Percentiles rank a stretch among this genome's conserved stretches.
phyloP scores from a whole-genome alignment of 768 basidiomycete species.

The Clitopilus passeckerianus region DNA sequence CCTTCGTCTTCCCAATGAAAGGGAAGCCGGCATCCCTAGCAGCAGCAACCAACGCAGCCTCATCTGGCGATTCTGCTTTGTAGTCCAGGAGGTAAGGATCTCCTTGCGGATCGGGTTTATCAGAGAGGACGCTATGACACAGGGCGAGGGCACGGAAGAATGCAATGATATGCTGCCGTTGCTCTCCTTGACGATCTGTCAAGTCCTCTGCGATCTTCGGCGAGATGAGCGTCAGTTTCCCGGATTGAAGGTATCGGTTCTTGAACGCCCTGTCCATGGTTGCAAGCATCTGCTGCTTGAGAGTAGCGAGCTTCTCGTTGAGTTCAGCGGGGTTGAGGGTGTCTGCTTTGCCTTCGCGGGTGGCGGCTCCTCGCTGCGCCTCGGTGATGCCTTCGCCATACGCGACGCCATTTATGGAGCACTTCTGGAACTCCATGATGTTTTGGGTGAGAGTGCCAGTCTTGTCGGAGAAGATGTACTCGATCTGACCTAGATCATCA shows the following conservation, averaged over 20 bases:
- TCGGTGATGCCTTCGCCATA: constrained; percentile 97
- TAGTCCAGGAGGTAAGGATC: constrained; percentile 71
- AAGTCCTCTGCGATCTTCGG: constrained; percentile 81
- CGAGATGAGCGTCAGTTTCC: constrained; percentile 84
- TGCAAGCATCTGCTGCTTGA: constrained; percentile 75
- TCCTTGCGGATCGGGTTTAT: constrained; percentile 57
- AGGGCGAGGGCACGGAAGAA: constrained; percentile 96
- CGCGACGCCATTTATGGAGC: constrained; percentile 74
- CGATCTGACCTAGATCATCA: constrained; percentile 97
- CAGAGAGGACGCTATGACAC: constrained; percentile 89
- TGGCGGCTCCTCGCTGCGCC: constrained; percentile 89
- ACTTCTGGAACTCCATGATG: constrained; percentile 98
- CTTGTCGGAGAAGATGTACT: constrained; percentile 88
- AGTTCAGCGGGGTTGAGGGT: constrained; percentile 69
- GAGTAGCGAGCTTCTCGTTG: constrained; percentile 49
- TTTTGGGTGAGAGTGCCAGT: constrained; percentile 98
- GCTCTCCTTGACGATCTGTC: constrained; percentile 50
- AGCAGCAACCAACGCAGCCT: constrained; percentile 88
- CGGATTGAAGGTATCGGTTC: constrained; percentile 78
- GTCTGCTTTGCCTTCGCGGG: constrained; percentile 70
- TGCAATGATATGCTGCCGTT: constrained; percentile 63
- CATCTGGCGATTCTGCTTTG: constrained; percentile 96
- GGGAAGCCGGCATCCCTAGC: constrained; percentile 93
- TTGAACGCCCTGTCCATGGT: constrained; percentile 77
- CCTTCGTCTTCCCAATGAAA: constrained; percentile 73